Percentiles rank a stretch among this genome's conserved stretches.
These are phyloP conservation scores for Neoarthrinium moseri DNA, from an alignment of 2,329 filamentous ascomycete species.

Conservation along the genomic window DNA sequence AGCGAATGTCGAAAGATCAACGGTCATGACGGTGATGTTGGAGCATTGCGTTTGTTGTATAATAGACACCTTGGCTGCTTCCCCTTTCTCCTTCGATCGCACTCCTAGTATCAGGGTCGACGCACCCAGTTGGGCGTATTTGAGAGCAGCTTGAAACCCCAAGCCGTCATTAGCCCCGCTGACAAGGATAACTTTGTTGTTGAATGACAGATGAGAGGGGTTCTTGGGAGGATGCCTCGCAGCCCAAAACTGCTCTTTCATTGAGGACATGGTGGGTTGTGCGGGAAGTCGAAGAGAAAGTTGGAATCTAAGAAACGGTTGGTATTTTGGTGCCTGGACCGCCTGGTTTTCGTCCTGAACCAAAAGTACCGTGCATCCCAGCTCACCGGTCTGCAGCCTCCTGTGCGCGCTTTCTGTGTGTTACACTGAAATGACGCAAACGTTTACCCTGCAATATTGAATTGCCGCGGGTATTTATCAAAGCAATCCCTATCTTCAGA, in stretches of 20 bases:
- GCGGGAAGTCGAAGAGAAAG: too few relatives aligned
- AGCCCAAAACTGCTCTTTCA: not conserved
- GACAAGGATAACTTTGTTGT: conserved; percentile 38
- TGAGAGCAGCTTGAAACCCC: conserved; percentile 47
- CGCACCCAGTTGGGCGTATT: conserved; percentile 40
- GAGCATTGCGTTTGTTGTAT: conserved; percentile 26
- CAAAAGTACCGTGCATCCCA: too few relatives aligned
- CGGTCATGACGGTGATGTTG: conserved; percentile 40
- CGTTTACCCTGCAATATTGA: too few relatives aligned
- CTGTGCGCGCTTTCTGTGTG: too few relatives aligned
- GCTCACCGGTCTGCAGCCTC: too few relatives aligned
- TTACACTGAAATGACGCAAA: too few relatives aligned
- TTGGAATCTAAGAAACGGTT: too few relatives aligned
- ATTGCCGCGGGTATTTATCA: too few relatives aligned
- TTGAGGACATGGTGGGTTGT: not conserved
- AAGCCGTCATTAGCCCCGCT: conserved; percentile 51
- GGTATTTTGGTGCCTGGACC: too few relatives aligned
- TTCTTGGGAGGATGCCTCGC: conserved; percentile 30
- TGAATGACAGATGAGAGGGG: conserved; percentile 29
- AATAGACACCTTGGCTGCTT: conserved; percentile 37
- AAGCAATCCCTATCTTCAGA: too few relatives aligned
- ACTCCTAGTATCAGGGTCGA: conserved; percentile 43
- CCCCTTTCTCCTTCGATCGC: conserved; percentile 39
- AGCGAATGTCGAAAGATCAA: conserved; percentile 44
- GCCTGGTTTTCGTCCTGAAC: too few relatives aligned